phyloP scores from a whole-genome alignment of 768 basidiomycete species.

The Flagelloscypha sp. region DNA sequence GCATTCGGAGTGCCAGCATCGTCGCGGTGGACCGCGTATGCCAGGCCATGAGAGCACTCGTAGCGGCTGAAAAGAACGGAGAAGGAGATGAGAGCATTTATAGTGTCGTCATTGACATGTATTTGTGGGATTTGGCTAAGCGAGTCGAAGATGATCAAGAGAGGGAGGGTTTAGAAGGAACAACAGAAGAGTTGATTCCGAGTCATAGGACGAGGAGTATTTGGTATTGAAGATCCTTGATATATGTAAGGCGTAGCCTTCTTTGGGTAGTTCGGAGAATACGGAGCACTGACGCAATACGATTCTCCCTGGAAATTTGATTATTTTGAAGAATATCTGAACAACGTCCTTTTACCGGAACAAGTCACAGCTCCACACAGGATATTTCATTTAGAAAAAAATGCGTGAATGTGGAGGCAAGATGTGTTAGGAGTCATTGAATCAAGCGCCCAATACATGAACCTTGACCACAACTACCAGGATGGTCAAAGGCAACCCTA shows the following conservation, averaged over 20 bases:
- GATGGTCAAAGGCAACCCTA: constrained; percentile 48
- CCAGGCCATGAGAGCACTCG: constrained; percentile 43
- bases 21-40: constrained; percentile 70
- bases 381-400: too few relatives aligned
- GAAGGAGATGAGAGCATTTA: constrained; percentile 32
- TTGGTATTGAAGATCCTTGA: constrained; percentile 65
- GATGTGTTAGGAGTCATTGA: too few relatives aligned
- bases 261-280: too few relatives aligned
- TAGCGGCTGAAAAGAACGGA: constrained; percentile 20
- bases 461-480: too few relatives aligned
- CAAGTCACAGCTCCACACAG: too few relatives aligned
- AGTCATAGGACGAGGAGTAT: constrained; percentile 76
- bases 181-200: constrained; percentile 49
- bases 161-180: constrained; percentile 45
- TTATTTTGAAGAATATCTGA: too few relatives aligned
- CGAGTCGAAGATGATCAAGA: constrained; percentile 57
- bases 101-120: constrained; percentile 86
- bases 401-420: too few relatives aligned
- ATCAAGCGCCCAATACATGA: too few relatives aligned
- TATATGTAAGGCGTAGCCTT: too few relatives aligned
- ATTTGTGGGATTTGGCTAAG: constrained; percentile 84
- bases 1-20: constrained; percentile 73
- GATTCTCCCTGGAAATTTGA: too few relatives aligned
- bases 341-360: too few relatives aligned
- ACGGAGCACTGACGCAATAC: too few relatives aligned